A percentile compares a stretch with the other conserved stretches of the same genome.
Conservation (phyloP, 805 yeast genomes). For the Yamadazyma nakazawae region DNA sequence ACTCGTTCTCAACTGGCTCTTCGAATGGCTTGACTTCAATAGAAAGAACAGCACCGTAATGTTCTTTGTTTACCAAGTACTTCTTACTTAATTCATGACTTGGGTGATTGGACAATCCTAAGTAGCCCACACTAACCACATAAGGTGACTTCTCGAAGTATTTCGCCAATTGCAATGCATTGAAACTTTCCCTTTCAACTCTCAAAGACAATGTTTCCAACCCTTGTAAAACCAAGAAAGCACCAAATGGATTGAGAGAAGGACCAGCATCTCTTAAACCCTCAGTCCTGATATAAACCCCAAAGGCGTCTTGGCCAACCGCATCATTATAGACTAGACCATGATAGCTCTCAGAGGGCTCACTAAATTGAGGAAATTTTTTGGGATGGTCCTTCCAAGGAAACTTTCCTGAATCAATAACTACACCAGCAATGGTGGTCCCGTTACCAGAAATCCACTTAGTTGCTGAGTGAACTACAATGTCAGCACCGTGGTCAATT, state of each 20-base stretch:
- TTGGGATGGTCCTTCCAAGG: conserved; percentile 85
- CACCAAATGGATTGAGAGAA: conserved; percentile 78
- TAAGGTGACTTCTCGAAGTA: conserved; percentile 68
- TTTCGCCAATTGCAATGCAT: conserved; percentile 77
- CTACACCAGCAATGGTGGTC: conserved; percentile 87
- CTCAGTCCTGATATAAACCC: conserved; percentile 78
- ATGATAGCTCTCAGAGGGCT: conserved; percentile 93
- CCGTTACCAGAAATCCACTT: conserved; percentile 99
- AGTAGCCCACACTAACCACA: conserved; percentile 88
- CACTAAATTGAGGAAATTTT: conserved; percentile 85
- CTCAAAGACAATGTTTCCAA: conserved; percentile 91
- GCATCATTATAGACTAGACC: conserved; percentile 81
- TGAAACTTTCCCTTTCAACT: conserved; percentile 86
- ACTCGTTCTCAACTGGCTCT: conserved; percentile 51
- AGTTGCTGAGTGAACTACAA: conserved; percentile 91
- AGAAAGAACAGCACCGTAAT: conserved; percentile 86
- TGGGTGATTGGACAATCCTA: conserved; percentile 78
- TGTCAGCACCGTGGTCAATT: conserved; percentile 85
- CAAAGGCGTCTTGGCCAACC: conserved; percentile 71
- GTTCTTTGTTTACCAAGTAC: conserved; percentile 53
- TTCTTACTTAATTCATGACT: conserved; percentile 81
- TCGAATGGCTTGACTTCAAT: conserved; percentile 69
- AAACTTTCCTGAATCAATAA: conserved; percentile 88
- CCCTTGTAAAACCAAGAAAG: conserved; percentile 87
- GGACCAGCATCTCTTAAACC: conserved; percentile 92